A percentile compares a stretch with the other conserved stretches of the same genome.
Evolutionary conservation across 2,329 filamentous ascomycete genomes (phyloP).

Genomic region (Colletotrichum theobromicola): DNA sequence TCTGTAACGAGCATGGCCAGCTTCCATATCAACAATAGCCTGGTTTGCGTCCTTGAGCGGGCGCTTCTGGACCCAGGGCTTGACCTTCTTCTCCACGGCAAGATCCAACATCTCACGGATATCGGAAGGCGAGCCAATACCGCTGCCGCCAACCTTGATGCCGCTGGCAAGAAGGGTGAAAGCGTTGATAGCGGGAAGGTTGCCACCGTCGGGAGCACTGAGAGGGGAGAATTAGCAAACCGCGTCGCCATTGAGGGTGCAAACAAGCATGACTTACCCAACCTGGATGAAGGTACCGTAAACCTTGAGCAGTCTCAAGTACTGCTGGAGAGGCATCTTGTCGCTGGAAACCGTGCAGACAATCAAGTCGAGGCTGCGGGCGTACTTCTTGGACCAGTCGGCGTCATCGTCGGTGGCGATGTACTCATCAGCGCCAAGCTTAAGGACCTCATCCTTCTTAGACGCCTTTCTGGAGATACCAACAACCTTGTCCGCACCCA

Average conservation of each 20-base stretch:
- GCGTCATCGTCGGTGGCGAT: conserved; percentile 50
- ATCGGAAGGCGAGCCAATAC: conserved; percentile 47
- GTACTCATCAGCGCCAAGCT: conserved; percentile 61
- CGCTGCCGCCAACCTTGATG: conserved; percentile 46
- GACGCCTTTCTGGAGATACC: conserved; percentile 60
- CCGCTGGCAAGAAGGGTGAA: conserved; percentile 63
- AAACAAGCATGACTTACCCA: conserved; percentile 11
- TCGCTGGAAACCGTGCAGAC: conserved; percentile 58
- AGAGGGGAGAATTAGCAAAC: background rate
- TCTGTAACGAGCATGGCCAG: conserved; percentile 50
- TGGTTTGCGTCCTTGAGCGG: conserved; percentile 58
- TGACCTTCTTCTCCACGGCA: conserved; percentile 56
- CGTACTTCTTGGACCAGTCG: conserved; percentile 59
- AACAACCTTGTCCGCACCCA: conserved; percentile 65
- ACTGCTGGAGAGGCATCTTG: conserved; percentile 56
- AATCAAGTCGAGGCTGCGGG: conserved; percentile 60
- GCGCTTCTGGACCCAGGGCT: conserved; percentile 58
- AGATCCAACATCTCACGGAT: conserved; percentile 63
- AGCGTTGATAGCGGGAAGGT: conserved; percentile 44
- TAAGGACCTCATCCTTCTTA: conserved; percentile 60
- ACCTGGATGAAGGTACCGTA: conserved; percentile 29
- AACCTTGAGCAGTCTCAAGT: conserved; percentile 54
- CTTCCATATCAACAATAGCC: conserved; percentile 57
- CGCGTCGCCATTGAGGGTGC: background rate
- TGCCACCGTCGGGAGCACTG: conserved; percentile 56